These are phyloP conservation scores for Fragilaria crotonensis DNA, from an alignment of 108 stramenopile species.

Conservation along the genomic window DNA sequence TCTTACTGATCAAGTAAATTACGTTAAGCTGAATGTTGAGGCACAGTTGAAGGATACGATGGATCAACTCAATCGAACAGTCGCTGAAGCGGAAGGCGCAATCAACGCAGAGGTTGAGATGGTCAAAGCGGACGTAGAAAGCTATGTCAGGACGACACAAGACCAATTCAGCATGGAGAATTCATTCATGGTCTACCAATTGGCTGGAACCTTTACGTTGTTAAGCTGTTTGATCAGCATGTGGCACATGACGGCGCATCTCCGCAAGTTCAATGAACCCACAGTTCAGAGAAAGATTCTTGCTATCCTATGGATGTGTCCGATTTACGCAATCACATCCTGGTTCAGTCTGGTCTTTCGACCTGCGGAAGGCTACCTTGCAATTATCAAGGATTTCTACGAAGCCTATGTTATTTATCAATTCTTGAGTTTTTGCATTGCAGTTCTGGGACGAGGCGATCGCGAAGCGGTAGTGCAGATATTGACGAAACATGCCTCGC, in stretches of 20 bases:
- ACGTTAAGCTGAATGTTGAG: conserved; percentile 17
- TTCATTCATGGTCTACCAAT: conserved; percentile 86
- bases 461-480: conserved; percentile 64
- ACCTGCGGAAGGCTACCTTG: conserved; percentile 65
- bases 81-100: conserved; percentile 35
- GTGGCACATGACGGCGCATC: conserved; percentile 91
- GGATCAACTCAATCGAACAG: conserved; percentile 27
- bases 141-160: conserved; percentile 68
- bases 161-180: conserved; percentile 91
- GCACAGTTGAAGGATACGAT: conserved; percentile 32
- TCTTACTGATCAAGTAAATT: conserved; percentile 13
- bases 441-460: conserved; percentile 82
- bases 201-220: conserved; percentile 88
- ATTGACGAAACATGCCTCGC: conserved; percentile 51
- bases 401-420: conserved; percentile 91
- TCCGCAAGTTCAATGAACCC: conserved; percentile 76
- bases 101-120: conserved; percentile 41
- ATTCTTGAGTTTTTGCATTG: conserved; percentile 83
- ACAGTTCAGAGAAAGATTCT: conserved; percentile 81
- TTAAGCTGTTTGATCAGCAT: conserved; percentile 81
- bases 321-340: conserved; percentile 68
- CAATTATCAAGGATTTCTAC: conserved; percentile 85
- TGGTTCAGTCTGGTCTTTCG: conserved; percentile 84
- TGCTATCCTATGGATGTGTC: conserved; percentile 92
- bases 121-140: conserved; percentile 60